Evolutionary conservation across 1,139 yeast species (phyloP).

Genomic region (Suhomyces kunorum): DNA sequence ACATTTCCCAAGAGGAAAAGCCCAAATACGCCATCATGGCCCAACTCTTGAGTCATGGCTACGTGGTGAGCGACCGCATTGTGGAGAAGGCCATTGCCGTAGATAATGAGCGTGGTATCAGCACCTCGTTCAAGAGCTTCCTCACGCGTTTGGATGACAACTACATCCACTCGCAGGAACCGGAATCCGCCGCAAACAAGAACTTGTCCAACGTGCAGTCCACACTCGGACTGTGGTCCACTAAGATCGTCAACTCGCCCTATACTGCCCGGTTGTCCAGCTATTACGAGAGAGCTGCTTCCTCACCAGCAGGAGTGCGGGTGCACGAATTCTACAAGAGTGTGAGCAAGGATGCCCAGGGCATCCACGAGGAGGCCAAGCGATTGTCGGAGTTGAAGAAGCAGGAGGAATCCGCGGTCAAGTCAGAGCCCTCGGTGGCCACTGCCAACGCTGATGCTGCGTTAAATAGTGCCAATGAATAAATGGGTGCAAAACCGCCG

Average conservation of each 20-base stretch:
- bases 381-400: constrained; percentile 64
- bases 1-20: constrained; percentile 72
- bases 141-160: constrained; percentile 56
- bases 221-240: constrained; percentile 15
- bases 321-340: constrained; percentile 54
- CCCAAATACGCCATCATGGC: constrained; percentile 78
- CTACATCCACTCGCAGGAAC: constrained; percentile 58
- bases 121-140: constrained; percentile 57
- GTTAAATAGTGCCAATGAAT: constrained; percentile 8
- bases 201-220: constrained; percentile 15
- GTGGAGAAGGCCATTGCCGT: constrained; percentile 60
- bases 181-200: constrained; percentile 30
- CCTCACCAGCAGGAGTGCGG: constrained; percentile 49
- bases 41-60: constrained; percentile 73
- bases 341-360: constrained; percentile 56
- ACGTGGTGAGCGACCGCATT: constrained; percentile 62
- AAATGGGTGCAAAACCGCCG: neutral
- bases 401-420: constrained; percentile 18
- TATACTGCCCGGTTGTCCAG: constrained; percentile 36
- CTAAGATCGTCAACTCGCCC: constrained; percentile 18
- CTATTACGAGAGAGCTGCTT: constrained; percentile 51
- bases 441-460: constrained; percentile 12
- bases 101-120: constrained; percentile 66
- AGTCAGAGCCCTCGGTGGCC: constrained; percentile 9
- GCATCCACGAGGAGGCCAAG: constrained; percentile 72